phyloP scores from a whole-genome alignment of 257 asterid genomes.

The Przewalskia tangutica region DNA sequence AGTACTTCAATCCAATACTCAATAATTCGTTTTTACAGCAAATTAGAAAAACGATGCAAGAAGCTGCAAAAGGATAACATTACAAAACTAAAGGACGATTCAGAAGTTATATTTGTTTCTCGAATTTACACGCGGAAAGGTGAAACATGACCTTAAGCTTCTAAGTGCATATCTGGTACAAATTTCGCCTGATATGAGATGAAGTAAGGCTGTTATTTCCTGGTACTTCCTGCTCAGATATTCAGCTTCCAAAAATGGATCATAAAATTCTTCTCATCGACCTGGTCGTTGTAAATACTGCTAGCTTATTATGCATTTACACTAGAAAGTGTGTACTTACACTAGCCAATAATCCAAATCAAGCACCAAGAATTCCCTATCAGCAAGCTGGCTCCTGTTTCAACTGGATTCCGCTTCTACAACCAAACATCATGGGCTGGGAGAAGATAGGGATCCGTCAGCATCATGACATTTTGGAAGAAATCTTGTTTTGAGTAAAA shows the following conservation, averaged over 20 bases:
- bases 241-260: slow-evolving; percentile 26
- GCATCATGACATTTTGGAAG: background rate
- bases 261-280: background rate
- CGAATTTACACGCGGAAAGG: slow-evolving; percentile 17
- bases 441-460: background rate
- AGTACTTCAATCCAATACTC: no score
- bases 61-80: background rate
- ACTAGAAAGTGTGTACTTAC: slow-evolving; percentile 26
- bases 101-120: slow-evolving; percentile 9
- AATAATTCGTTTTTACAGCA: background rate
- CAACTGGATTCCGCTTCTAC: slow-evolving; percentile 35
- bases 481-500: background rate
- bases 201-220: slow-evolving; percentile 15
- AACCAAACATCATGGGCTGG: slow-evolving; percentile 53
- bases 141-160: slow-evolving; percentile 15
- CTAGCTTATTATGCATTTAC: slow-evolving; percentile 33
- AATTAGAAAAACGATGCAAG: background rate
- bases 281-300: slow-evolving; percentile 13
- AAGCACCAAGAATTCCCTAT: slow-evolving; percentile 19
- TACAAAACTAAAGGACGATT: slow-evolving; percentile 1
- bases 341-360: slow-evolving; percentile 20
- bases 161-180: slow-evolving; percentile 11
- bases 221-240: slow-evolving; percentile 12
- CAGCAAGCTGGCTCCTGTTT: slow-evolving; percentile 77
- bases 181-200: slow-evolving; percentile 9